Evolutionary conservation across 805 yeast genomes (phyloP).

Genomic region (Saccharomycopsis synnaedendra): DNA sequence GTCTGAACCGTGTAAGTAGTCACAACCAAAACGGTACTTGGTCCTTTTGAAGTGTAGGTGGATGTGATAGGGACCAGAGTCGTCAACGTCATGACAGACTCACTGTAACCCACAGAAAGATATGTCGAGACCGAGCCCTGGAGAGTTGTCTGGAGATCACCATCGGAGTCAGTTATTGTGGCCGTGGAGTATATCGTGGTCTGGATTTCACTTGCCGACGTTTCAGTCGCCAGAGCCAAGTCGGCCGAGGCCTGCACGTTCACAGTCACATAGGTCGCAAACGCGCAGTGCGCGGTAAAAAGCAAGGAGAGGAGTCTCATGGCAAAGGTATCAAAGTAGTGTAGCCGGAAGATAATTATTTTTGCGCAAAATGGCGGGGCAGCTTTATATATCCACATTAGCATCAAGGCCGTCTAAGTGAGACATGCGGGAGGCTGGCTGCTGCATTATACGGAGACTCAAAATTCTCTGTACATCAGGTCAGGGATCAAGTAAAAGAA

Average conservation of each 20-base stretch:
- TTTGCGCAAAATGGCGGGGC: too few species aligned
- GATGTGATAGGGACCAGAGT: conserved; percentile 16
- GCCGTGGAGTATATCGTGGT: conserved; percentile 14
- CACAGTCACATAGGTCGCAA: conserved; percentile 2
- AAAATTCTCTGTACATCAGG: too few species aligned
- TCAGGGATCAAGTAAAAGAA: too few species aligned
- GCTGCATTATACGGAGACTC: too few species aligned
- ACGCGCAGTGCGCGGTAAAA: neutral
- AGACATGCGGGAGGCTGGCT: too few species aligned
- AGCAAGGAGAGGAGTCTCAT: neutral
- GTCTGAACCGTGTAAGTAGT: conserved; percentile 16
- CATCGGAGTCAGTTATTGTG: conserved; percentile 13
- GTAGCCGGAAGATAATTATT: too few species aligned
- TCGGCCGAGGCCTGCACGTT: neutral
- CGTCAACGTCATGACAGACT: conserved; percentile 14
- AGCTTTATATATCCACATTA: too few species aligned
- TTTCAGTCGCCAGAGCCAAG: too few species aligned
- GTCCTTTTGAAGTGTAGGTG: conserved; percentile 16
- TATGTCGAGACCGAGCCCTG: conserved; percentile 13
- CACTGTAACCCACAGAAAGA: conserved; percentile 14
- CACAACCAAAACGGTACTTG: conserved; percentile 15
- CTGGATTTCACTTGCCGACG: neutral
- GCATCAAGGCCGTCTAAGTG: too few species aligned
- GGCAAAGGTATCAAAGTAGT: neutral
- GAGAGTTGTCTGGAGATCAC: conserved; percentile 9